phyloP scores from a whole-genome alignment of 352 stramenopile genomes.

The Phytophthora tubulina region DNA sequence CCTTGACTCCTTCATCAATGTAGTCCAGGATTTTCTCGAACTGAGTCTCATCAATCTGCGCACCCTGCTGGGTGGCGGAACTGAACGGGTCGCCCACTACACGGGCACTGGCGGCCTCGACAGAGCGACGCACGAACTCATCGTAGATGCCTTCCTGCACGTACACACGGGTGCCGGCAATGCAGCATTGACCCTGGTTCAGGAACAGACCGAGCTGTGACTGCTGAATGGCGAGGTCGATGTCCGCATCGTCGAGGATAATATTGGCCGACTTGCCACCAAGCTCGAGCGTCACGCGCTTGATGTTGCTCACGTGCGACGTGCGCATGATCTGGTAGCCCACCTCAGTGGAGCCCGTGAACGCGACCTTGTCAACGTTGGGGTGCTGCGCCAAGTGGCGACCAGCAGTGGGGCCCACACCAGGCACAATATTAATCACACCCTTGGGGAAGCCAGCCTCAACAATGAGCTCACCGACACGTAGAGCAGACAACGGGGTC shows the following conservation, averaged over 20 bases:
- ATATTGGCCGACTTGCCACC: conserved; percentile 86
- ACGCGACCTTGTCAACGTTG: conserved; percentile 85
- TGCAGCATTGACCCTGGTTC: conserved; percentile 91
- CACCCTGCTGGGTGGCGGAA: conserved; percentile 50
- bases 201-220: conserved; percentile 80
- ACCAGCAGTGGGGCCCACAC: conserved; percentile 52
- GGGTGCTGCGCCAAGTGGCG: conserved; percentile 58
- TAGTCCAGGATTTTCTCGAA: conserved; percentile 91
- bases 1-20: conserved; percentile 77
- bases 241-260: conserved; percentile 75
- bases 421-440: conserved; percentile 88
- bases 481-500: conserved; percentile 94
- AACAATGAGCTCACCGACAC: conserved; percentile 86
- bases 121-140: conserved; percentile 78
- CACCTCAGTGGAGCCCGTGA: conserved; percentile 76
- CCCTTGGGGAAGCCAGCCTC: conserved; percentile 83
- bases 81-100: conserved; percentile 67
- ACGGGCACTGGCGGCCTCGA: conserved; percentile 60
- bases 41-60: conserved; percentile 71
- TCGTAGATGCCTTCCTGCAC: conserved; percentile 93
- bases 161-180: conserved; percentile 84
- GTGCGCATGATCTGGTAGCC: conserved; percentile 76
- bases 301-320: conserved; percentile 74
- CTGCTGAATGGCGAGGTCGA: conserved; percentile 63
- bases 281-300: conserved; percentile 80